Base-by-base conservation (phyloP, 2,329 filamentous ascomycete species). In the Pezicula radicicola region DNA sequence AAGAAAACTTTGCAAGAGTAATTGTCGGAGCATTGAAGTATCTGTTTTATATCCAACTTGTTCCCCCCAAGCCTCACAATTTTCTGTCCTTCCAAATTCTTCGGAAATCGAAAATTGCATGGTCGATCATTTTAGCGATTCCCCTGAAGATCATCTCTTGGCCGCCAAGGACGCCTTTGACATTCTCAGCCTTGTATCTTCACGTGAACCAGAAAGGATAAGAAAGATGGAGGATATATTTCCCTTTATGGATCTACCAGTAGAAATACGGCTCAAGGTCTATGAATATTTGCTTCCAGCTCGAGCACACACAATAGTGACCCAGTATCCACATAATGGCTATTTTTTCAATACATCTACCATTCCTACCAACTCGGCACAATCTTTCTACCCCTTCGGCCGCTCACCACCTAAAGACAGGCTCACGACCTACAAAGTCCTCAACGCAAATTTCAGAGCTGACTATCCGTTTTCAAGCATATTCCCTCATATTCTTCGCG, bases 191-290 rank as follows among this genome's bases (percentile, higher is more conserved):
- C 49, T 39, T 16, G 28, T 18, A 13, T 18, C 16, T 7, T 9
- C 33, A 19, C 42, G 19, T 44, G 19, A 21, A 7, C 13, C 42
- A 10, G 9, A 18, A 15, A 41, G 6, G 7, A 2, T 21, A 10
- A 19, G 15, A 44, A 25, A 16, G 18, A 7, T 18, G 16, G 28
- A 30, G 37, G 9, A 46, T 13, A 21, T 25, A 4, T 63, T 63
- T 42, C 53, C 50, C 9, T 61, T 66, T 50, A 50, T 66, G 10
- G 51, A 52, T 35, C 51, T 66, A 5, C 64, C 64, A 1, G 37
- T 61, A 1, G 64, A 65, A 49, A 47, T 65, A n/a, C 60, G 63
- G 3, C 54, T 64, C 0, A 62, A 62, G 48, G 61, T 66, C 25
- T 65, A 65, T 46, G 43, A 25, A 2, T 52, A 58, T 27, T 55